Conservation (phyloP, 768 basidiomycete genomes). For the Pisolithus microcarpus region DNA sequence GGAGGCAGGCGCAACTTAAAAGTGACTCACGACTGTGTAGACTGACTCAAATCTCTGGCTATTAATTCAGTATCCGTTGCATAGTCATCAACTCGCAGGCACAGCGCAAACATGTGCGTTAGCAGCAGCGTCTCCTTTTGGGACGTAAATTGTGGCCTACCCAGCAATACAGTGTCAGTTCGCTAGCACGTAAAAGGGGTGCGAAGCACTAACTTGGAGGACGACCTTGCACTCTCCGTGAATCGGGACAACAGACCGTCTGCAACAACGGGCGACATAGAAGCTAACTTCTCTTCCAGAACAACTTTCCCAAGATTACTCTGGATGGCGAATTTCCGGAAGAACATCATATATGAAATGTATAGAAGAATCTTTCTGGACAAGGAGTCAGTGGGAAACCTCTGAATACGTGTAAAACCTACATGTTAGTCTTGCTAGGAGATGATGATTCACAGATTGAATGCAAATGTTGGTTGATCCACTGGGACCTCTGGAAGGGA, state of each 20-base stretch:
- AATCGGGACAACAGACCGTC: conserved; percentile 76
- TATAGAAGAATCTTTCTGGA: conserved; percentile 70
- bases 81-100: conserved; percentile 72
- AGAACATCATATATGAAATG: conserved; percentile 74
- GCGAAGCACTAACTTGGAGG: conserved; percentile 45
- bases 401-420: conserved; percentile 18
- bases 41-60: conserved; percentile 69
- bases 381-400: background rate
- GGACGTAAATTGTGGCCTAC: conserved; percentile 50
- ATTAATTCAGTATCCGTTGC: conserved; percentile 60
- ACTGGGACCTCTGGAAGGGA: conserved; percentile 55
- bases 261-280: conserved; percentile 55
- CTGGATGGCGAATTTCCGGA: conserved; percentile 42
- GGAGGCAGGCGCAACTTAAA: background rate
- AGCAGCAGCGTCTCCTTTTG: conserved; percentile 65
- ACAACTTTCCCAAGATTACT: conserved; percentile 40
- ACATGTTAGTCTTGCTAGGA: conserved; percentile 59
- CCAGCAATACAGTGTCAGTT: background rate
- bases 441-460: conserved; percentile 34
- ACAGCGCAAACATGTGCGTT: conserved; percentile 74
- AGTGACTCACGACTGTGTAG: conserved; percentile 50
- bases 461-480: conserved; percentile 65
- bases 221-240: conserved; percentile 66
- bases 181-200: too few species aligned
- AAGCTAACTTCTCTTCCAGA: conserved; percentile 48